A percentile compares a stretch with the other conserved stretches of the same genome.
phyloP scores from a whole-genome alignment of 2,329 filamentous ascomycete genomes.

The Pseudocercospora macadamiae region DNA sequence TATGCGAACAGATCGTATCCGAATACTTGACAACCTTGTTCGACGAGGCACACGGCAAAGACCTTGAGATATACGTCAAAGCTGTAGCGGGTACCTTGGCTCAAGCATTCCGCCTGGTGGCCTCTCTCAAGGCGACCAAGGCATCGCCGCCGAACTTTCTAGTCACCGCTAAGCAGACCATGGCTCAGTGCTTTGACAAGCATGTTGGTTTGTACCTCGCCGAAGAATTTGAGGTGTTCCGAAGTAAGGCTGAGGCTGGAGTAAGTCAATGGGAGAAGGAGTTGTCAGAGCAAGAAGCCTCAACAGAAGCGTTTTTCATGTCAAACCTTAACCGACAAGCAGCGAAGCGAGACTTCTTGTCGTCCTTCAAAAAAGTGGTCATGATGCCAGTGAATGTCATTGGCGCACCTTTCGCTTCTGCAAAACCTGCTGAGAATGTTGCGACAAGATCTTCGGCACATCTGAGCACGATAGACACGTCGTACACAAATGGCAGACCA shows the following conservation, averaged over 20 bases:
- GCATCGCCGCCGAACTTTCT: conserved; percentile 63
- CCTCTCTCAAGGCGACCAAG: conserved; percentile 69
- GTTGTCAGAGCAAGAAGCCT: conserved; percentile 85
- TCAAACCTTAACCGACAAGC: conserved; percentile 90
- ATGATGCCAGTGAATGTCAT: conserved; percentile 96
- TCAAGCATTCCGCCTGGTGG: conserved; percentile 77
- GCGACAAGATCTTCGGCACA: conserved; percentile 22
- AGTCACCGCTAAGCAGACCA: conserved; percentile 67
- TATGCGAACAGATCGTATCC: conserved; percentile 78
- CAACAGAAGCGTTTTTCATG: conserved; percentile 93
- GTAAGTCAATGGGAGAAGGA: conserved; percentile 90
- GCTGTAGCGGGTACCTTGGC: conserved; percentile 86
- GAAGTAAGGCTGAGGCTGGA: conserved; percentile 71
- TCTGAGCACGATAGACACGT: conserved; percentile 34
- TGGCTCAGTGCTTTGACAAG: conserved; percentile 79
- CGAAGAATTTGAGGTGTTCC: conserved; percentile 88
- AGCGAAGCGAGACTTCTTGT: conserved; percentile 94
- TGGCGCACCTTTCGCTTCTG: conserved; percentile 56
- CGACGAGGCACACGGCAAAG: conserved; percentile 80
- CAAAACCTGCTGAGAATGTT: conserved; percentile 38
- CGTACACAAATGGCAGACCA: conserved; percentile 29
- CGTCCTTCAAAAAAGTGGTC: conserved; percentile 96
- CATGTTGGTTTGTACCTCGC: conserved; percentile 92
- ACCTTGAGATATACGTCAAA: conserved; percentile 76
- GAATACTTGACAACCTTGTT: conserved; percentile 86